phyloP scores from a whole-genome alignment of 306 rosid species.

The Sicyos baderoa region DNA sequence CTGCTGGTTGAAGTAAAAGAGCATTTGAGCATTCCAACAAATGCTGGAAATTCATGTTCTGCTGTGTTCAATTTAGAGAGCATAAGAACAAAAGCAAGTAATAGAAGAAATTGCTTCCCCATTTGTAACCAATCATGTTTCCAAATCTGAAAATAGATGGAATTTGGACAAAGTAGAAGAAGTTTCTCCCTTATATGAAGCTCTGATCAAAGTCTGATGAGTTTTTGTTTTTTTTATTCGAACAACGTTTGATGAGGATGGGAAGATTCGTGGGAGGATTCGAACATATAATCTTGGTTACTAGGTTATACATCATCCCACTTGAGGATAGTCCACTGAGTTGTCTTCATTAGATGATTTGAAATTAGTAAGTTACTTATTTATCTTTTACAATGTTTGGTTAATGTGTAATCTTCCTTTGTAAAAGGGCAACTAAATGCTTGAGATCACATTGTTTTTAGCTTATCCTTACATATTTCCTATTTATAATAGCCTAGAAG shows the following conservation, averaged over 20 bases:
- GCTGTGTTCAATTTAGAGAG: slow-evolving; percentile 8
- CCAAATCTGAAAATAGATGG: slow-evolving; percentile 7
- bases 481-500: too few relatives aligned
- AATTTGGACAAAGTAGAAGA: neutral
- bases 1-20: slow-evolving; percentile 11
- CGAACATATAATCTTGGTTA: too few relatives aligned
- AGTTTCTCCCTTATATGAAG: neutral
- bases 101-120: neutral
- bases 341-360: neutral
- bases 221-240: neutral
- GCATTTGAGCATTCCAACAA: slow-evolving; percentile 12
- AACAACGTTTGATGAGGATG: too few relatives aligned
- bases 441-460: too few relatives aligned
- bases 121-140: neutral
- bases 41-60: neutral
- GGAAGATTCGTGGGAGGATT: too few relatives aligned
- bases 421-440: too few relatives aligned
- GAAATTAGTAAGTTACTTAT: slow-evolving; percentile 5
- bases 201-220: neutral
- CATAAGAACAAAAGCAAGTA: neutral
- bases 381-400: neutral
- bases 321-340: neutral
- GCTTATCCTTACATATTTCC: too few relatives aligned
- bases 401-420: neutral
- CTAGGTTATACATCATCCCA: too few relatives aligned